Conservation (phyloP, 208 protist species). For the Strigomonas oncopelti region DNA sequence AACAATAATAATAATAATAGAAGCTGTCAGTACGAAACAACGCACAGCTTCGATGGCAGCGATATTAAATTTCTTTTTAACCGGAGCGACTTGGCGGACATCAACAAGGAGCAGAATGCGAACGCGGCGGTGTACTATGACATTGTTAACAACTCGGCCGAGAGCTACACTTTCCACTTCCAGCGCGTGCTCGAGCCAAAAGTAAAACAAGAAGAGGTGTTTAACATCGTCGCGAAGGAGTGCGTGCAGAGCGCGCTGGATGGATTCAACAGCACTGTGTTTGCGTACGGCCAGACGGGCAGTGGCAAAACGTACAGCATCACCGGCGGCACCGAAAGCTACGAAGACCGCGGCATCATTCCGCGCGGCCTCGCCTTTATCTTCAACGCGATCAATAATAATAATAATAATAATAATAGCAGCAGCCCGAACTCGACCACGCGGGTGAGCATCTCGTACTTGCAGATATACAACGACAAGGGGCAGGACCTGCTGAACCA, state of each 20-base stretch:
- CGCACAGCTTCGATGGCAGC: too few relatives aligned
- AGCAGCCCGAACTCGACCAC: too few relatives aligned
- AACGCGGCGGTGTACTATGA: slow-evolving; percentile 21
- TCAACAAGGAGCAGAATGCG: slow-evolving; percentile 12
- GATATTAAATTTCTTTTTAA: too few relatives aligned
- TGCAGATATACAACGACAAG: slow-evolving; percentile 91
- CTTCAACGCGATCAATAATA: too few relatives aligned
- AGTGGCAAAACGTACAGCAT: slow-evolving; percentile 91
- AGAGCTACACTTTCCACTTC: slow-evolving; percentile 32
- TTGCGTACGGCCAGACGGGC: slow-evolving; percentile 92
- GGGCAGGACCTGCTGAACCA: slow-evolving; percentile 86
- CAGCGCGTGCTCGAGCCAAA: neutral
- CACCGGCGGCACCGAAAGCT: slow-evolving; percentile 51
- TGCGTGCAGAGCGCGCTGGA: slow-evolving; percentile 89
- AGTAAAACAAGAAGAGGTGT: slow-evolving; percentile 51
- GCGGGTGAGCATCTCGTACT: slow-evolving; percentile 83
- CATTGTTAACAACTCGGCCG: slow-evolving; percentile 25
- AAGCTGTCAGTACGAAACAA: too few relatives aligned
- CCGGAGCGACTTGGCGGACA: too few relatives aligned
- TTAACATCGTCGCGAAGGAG: slow-evolving; percentile 84
- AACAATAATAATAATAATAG: too few relatives aligned
- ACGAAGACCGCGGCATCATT: slow-evolving; percentile 60
- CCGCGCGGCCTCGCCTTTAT: slow-evolving; percentile 79
- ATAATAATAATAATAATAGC: too few relatives aligned
- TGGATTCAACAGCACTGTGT: slow-evolving; percentile 88